These are phyloP conservation scores for Ustilago lituana DNA, from an alignment of 1,284 basidiomycete species.

Conservation along the genomic window DNA sequence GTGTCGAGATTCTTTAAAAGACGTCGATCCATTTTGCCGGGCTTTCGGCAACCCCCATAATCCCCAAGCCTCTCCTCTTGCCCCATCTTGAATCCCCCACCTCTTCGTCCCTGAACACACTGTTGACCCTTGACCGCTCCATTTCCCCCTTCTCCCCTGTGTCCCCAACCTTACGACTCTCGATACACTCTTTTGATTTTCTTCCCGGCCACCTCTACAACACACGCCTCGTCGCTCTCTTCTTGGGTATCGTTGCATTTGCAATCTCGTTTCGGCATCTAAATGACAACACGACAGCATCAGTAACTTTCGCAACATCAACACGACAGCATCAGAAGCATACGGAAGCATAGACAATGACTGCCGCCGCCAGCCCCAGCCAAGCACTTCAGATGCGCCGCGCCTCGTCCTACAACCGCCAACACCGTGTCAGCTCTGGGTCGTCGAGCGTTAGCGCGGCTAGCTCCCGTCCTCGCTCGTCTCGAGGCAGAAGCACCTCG, in stretches of 20 bases:
- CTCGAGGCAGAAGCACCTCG: slow-evolving; percentile 37
- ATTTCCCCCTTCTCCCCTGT: no score
- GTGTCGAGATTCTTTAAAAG: slow-evolving; percentile 18
- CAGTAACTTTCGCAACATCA: slow-evolving; percentile 13
- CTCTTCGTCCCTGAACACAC: neutral
- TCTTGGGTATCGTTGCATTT: neutral
- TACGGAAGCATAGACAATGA: slow-evolving; percentile 34
- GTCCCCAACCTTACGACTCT: neutral
- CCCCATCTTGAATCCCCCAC: slow-evolving; percentile 2
- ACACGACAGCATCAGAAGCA: slow-evolving; percentile 17
- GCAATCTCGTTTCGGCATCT: no score
- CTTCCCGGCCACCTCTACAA: neutral
- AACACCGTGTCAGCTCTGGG: slow-evolving; percentile 29
- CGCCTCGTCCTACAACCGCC: slow-evolving; percentile 26
- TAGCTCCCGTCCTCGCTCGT: slow-evolving; percentile 37
- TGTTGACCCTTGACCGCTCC: slow-evolving; percentile 29
- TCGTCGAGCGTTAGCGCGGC: slow-evolving; percentile 33
- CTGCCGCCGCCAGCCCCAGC: slow-evolving; percentile 29
- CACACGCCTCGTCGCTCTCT: neutral
- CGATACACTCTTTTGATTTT: slow-evolving; percentile 18
- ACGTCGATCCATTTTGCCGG: neutral
- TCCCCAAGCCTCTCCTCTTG: slow-evolving; percentile 23
- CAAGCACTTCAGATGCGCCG: slow-evolving; percentile 28
- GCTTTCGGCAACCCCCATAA: slow-evolving; percentile 6
- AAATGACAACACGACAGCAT: slow-evolving; percentile 25